phyloP scores from a whole-genome alignment of 2,329 filamentous ascomycete genomes.

The Neoascochyta sp. region DNA sequence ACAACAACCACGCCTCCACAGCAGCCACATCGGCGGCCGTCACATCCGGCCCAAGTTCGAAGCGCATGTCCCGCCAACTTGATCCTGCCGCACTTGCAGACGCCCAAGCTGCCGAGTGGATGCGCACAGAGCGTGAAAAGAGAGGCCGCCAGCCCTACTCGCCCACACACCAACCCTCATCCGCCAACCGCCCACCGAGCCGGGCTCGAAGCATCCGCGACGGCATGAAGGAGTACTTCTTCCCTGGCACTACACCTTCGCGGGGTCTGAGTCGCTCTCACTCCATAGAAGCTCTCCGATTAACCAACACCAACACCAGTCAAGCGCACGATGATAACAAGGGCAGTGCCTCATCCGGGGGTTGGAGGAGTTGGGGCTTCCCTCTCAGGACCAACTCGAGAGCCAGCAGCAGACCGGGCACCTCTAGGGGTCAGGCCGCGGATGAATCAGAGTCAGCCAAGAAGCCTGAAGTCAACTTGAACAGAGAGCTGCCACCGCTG shows the following conservation, averaged over 20 bases:
- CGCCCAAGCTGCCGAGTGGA: slow-evolving; percentile 42
- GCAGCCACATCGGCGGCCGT: slow-evolving; percentile 42
- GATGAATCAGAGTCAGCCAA: slow-evolving; percentile 21
- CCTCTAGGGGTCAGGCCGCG: slow-evolving; percentile 24
- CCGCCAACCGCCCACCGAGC: slow-evolving; percentile 32
- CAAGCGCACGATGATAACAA: slow-evolving; percentile 18
- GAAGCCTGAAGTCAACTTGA: slow-evolving; percentile 42
- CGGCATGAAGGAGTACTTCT: slow-evolving; percentile 43
- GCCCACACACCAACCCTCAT: slow-evolving; percentile 18
- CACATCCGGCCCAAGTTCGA: slow-evolving; percentile 40
- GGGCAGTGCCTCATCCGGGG: slow-evolving; percentile 21
- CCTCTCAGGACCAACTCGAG: slow-evolving; percentile 33
- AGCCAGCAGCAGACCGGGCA: slow-evolving; percentile 31
- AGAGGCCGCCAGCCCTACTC: slow-evolving; percentile 22
- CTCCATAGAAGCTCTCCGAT: slow-evolving; percentile 34
- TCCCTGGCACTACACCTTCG: slow-evolving; percentile 32
- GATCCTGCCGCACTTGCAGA: slow-evolving; percentile 39
- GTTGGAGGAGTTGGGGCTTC: slow-evolving; percentile 41
- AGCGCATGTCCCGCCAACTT: slow-evolving; percentile 40
- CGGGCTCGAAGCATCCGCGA: slow-evolving; percentile 37
- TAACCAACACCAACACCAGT: slow-evolving; percentile 7
- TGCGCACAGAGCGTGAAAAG: slow-evolving; percentile 44
- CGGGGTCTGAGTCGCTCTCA: slow-evolving; percentile 28
- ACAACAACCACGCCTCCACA: slow-evolving; percentile 38
- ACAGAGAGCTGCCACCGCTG: slow-evolving; percentile 47